These are phyloP conservation scores for Candida sanyaensis DNA, from an alignment of 1,139 yeast species.

Conservation along the genomic window DNA sequence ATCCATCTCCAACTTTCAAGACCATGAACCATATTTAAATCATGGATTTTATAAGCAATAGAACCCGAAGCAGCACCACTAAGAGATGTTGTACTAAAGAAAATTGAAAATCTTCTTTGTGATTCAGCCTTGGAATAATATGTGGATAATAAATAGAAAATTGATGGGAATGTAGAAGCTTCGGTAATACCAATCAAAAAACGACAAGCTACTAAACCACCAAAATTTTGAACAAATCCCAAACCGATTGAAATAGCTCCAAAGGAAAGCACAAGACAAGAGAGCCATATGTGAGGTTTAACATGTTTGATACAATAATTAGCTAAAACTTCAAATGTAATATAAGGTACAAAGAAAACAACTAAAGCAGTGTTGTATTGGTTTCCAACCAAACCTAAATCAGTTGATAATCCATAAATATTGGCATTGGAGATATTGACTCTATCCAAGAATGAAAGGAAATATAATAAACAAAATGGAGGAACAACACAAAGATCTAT, in stretches of 20 bases:
- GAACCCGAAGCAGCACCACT: constrained; percentile 48
- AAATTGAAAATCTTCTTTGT: constrained; percentile 66
- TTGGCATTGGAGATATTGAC: constrained; percentile 77
- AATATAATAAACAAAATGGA: constrained; percentile 67
- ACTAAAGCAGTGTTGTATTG: constrained; percentile 67
- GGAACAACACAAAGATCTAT: constrained; percentile 68
- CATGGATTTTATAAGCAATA: constrained; percentile 43
- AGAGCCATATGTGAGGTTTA: constrained; percentile 66
- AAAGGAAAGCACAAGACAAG: constrained; percentile 55
- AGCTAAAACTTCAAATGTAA: constrained; percentile 66
- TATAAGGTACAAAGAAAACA: constrained; percentile 72
- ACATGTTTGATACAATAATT: constrained; percentile 61
- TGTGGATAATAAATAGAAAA: constrained; percentile 64
- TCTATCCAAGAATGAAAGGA: constrained; percentile 69
- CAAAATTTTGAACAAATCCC: constrained; percentile 62
- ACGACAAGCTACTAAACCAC: constrained; percentile 61
- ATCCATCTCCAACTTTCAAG: constrained; percentile 71
- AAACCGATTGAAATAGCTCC: constrained; percentile 66
- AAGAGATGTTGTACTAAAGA: constrained; percentile 51
- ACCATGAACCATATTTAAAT: constrained; percentile 38
- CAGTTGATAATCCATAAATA: constrained; percentile 60
- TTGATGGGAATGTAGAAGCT: constrained; percentile 72
- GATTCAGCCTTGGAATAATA: constrained; percentile 62
- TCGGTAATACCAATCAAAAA: constrained; percentile 66
- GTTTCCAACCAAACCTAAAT: constrained; percentile 52